Conservation (phyloP, 2,329 filamentous ascomycete genomes). For the Colletotrichum spinosum region DNA sequence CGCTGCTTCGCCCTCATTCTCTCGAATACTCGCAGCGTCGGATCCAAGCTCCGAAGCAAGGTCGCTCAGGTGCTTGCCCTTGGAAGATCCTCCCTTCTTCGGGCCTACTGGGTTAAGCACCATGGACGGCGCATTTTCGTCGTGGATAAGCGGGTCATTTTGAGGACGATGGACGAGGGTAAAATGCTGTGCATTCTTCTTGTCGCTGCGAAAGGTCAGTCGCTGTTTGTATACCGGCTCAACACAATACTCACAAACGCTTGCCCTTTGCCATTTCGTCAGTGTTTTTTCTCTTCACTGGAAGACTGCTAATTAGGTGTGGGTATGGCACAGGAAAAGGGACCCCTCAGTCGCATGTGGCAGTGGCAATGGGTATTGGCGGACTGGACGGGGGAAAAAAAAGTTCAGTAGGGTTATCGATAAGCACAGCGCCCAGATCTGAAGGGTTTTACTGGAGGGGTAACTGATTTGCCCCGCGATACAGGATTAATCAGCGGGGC, state of each 20-base stretch:
- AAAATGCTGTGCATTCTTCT: slow-evolving; percentile 93
- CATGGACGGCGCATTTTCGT: slow-evolving; percentile 88
- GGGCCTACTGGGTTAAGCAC: slow-evolving; percentile 79
- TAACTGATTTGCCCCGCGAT: slow-evolving; percentile 41
- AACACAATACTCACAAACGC: slow-evolving; percentile 66
- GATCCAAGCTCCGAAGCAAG: slow-evolving; percentile 80
- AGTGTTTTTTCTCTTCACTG: neutral
- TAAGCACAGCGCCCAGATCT: slow-evolving; percentile 10
- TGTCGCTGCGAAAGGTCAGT: slow-evolving; percentile 66
- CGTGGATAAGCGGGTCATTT: slow-evolving; percentile 97
- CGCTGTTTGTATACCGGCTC: neutral
- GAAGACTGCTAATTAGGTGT: neutral
- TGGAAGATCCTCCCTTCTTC: slow-evolving; percentile 49
- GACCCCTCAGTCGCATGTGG: slow-evolving; percentile 21
- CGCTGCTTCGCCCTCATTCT: slow-evolving; percentile 96
- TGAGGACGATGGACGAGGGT: slow-evolving; percentile 95
- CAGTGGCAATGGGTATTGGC: neutral
- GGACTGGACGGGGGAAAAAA: slow-evolving; percentile 30
- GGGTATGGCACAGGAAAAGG: slow-evolving; percentile 18
- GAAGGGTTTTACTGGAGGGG: slow-evolving; percentile 30
- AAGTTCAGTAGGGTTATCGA: slow-evolving; percentile 36
- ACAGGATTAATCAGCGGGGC: slow-evolving; percentile 39
- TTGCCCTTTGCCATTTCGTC: slow-evolving; percentile 76
- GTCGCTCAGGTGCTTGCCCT: slow-evolving; percentile 78
- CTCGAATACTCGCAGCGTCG: slow-evolving; percentile 73